Conservation (phyloP, 768 basidiomycete species). For the Russula sp. region DNA sequence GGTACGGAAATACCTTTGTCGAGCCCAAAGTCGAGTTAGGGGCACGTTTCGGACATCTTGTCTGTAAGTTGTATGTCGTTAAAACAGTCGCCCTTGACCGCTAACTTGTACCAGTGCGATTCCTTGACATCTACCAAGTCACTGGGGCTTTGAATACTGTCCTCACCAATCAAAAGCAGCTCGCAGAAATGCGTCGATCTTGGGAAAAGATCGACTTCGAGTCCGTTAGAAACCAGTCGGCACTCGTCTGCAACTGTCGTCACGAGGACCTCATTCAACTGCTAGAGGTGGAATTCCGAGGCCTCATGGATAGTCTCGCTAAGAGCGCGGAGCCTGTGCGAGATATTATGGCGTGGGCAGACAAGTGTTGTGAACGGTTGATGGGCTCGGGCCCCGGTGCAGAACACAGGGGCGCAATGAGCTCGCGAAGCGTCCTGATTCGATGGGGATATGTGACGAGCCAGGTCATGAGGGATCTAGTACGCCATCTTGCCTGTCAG, state of each 20-base stretch:
- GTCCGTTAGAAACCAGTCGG: constrained; percentile 88
- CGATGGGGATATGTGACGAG: constrained; percentile 92
- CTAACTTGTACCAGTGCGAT: constrained; percentile 55
- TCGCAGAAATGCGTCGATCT: constrained; percentile 78
- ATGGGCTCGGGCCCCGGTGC: constrained; percentile 61
- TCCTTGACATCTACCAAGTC: constrained; percentile 88
- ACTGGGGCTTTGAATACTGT: constrained; percentile 87
- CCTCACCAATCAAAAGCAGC: constrained; percentile 79
- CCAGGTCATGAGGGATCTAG: constrained; percentile 88
- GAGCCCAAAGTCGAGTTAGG: constrained; percentile 89
- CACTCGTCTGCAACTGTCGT: constrained; percentile 87
- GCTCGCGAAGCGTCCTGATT: constrained; percentile 80
- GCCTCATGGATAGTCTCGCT: constrained; percentile 62
- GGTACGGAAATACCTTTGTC: constrained; percentile 83
- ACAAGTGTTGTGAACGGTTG: constrained; percentile 79
- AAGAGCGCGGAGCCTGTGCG: constrained; percentile 77
- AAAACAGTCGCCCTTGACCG: constrained; percentile 10
- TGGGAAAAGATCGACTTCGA: constrained; percentile 90
- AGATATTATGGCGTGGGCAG: constrained; percentile 88
- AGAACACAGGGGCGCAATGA: constrained; percentile 80
- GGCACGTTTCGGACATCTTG: constrained; percentile 85
- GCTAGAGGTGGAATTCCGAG: constrained; percentile 77
- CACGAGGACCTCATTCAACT: constrained; percentile 85
- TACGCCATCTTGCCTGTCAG: constrained; percentile 34
- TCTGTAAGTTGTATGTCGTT: constrained; percentile 50